Percentiles rank a stretch among this genome's conserved stretches.
These are phyloP conservation scores for Arabis alpina DNA, from an alignment of 345 rosid species.

Conservation along the genomic window DNA sequence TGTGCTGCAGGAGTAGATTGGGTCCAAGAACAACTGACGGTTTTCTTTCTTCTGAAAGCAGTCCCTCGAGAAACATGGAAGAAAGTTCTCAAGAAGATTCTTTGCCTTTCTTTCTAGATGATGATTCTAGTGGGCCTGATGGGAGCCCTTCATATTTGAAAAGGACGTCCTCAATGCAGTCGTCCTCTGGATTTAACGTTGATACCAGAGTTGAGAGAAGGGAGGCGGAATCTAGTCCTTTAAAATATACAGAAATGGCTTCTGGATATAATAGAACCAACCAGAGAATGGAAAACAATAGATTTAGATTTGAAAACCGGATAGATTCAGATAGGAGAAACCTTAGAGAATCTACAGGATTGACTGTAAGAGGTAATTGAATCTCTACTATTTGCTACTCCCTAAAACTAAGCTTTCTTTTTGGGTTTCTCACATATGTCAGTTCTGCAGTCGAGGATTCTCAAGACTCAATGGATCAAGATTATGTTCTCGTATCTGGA, in stretches of 20 bases:
- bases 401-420: slow-evolving; percentile 10
- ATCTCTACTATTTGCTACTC: slow-evolving; percentile 19
- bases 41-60: slow-evolving; percentile 57
- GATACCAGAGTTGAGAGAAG: slow-evolving; percentile 53
- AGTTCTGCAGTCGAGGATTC: slow-evolving; percentile 63
- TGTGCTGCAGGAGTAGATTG: slow-evolving; percentile 55
- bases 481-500: slow-evolving; percentile 84
- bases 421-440: slow-evolving; percentile 23
- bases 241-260: slow-evolving; percentile 45
- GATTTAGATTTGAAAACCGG: slow-evolving; percentile 46
- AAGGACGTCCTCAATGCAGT: slow-evolving; percentile 53
- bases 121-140: slow-evolving; percentile 75
- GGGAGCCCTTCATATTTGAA: slow-evolving; percentile 70
- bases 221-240: slow-evolving; percentile 51
- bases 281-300: slow-evolving; percentile 47
- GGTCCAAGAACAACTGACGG: slow-evolving; percentile 50
- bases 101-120: slow-evolving; percentile 85
- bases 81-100: slow-evolving; percentile 80
- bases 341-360: slow-evolving; percentile 48
- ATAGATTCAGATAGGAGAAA: slow-evolving; percentile 51
- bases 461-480: slow-evolving; percentile 85
- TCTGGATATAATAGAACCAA: slow-evolving; percentile 51
- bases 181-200: slow-evolving; percentile 56
- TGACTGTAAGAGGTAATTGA: slow-evolving; percentile 65
- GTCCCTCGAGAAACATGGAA: slow-evolving; percentile 54